Conservation (phyloP, 768 basidiomycete genomes). For the Pulveroboletus sp. region DNA sequence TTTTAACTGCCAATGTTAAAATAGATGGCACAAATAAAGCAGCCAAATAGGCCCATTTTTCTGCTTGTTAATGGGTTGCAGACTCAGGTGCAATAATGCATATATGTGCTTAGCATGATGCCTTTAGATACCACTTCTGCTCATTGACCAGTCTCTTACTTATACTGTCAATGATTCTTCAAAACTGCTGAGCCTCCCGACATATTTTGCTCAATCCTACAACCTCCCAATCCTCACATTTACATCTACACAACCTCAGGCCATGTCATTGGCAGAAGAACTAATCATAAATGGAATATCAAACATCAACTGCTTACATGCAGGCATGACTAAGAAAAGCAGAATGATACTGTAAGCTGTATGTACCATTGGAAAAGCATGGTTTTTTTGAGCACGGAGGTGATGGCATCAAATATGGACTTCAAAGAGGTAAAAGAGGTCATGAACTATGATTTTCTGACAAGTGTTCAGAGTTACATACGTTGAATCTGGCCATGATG, state of each 20-base stretch:
- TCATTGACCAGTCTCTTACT: constrained; percentile 83
- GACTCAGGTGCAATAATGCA: no score
- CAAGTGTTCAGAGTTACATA: constrained; percentile 90
- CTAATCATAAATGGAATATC: constrained; percentile 71
- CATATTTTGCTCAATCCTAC: constrained; percentile 76
- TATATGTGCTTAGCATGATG: no score
- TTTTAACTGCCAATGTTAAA: no score
- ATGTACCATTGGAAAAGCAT: constrained; percentile 91
- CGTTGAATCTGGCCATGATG: constrained; percentile 77
- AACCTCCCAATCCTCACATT: constrained; percentile 91
- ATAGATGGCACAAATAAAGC: no score
- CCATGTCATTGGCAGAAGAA: constrained; percentile 75
- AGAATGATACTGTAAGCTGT: constrained; percentile 77
- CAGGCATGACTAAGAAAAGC: constrained; percentile 80
- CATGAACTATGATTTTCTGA: constrained; percentile 97
- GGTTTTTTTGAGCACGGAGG: constrained; percentile 95
- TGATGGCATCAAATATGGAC: constrained; percentile 98
- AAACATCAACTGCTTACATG: constrained; percentile 88
- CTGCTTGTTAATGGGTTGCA: no score
- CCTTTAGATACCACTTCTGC: constrained; percentile 87
- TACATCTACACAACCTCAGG: constrained; percentile 84
- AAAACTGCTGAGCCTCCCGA: constrained; percentile 86
- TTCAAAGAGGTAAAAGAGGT: constrained; percentile 93
- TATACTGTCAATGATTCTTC: constrained; percentile 92
- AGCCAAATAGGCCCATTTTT: no score